Base-by-base conservation (phyloP, 140 eudicot genomes). In the Anethum foeniculum region DNA sequence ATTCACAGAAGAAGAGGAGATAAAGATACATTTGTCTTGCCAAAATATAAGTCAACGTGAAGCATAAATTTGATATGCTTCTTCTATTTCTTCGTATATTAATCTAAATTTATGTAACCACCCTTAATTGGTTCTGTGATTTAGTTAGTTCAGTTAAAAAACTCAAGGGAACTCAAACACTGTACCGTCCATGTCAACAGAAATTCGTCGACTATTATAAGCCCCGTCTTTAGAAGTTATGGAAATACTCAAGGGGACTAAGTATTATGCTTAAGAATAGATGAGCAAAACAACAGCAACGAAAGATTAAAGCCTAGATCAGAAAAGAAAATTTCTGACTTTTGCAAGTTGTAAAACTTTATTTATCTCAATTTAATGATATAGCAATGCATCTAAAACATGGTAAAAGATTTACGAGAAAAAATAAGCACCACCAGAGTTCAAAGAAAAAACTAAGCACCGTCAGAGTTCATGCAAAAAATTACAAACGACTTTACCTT, bases 401-500 rank as follows among this genome's bases (percentile, higher is more conserved):
- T n/a, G 69, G 30, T 62, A 62, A 25, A 60, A 62, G 69, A n/a
- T 60, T 7, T 25, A 62, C 9, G 6, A n/a, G 43, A 36, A 39
- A 19, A 71, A 36, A 71, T 19, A 71, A 27, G 76, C 75, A 69
- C 46, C 16, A 5, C 32, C 11, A 34, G 15, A 60, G 5, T 9
- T 60, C 69, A n/a, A 60, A n/a, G 68, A n/a, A 60, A 60, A 62
- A 62, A 10, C 5, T 25, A 25, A 10, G 34, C 69, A 62, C 25
- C 9, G 69, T 25, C 69, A 11, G 46, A 36, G 76, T 36, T 71
- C 15, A 36, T 1, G 14, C 6, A 71, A 39, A 36, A 38, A 19
- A 10, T 34, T 16, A 18, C 27, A 7, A 18, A 71, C 0, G 79
- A 80, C 52, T 79, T 79, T 83, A 94, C 97, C 96, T 93, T 90